Base-by-base conservation (phyloP, 805 yeast species). In the Cyberlindnera saturnus region DNA sequence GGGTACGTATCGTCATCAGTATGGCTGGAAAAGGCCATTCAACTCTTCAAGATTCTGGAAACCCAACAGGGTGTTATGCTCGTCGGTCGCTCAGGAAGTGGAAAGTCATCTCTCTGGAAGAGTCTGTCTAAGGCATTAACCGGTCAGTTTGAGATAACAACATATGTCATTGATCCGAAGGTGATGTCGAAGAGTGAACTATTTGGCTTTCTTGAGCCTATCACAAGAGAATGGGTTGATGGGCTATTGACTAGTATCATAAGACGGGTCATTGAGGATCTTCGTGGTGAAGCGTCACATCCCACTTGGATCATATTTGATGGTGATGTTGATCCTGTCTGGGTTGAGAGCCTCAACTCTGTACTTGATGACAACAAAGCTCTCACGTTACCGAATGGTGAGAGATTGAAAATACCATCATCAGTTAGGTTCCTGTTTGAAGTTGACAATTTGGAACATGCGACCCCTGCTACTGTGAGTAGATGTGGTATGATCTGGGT, bases 171-270 rank as follows among this genome's bases (percentile, higher is more conserved):
- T 37, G 95, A 90, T 58, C 81, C 96, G 1, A 89, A 90, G 53
- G 85, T 85, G 0, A 49, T 86, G 44, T 60, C 77, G 0, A 91
- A 90, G 54, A 77, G 71, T 3, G 65, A 70, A 0, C 62, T 91
- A 2, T 86, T 75, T 58, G 98, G 98, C 1, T 52, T 63, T 3
- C 60, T 90, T 31, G 95, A 90, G 51, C 62, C 73, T 1, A 71
- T 86, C 0, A 89, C 97, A 0, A 66, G 96, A 28, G 97, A 91
- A 41, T 91, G 97, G 97, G 75, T 74, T 1, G 98, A 91, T 63
- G 98, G 98, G 6, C 56, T 90, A 9, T 73, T 90, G 40, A 86
- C 96, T 0, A 61, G 76, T 9, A 71, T 82, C 7, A 54, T 91
- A 35, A 67, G 98, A 48, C 69, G 67, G 40, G 71, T 83, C 0